Base-by-base conservation (phyloP, 768 basidiomycete genomes). In the Neoboletus subvelutipes region DNA sequence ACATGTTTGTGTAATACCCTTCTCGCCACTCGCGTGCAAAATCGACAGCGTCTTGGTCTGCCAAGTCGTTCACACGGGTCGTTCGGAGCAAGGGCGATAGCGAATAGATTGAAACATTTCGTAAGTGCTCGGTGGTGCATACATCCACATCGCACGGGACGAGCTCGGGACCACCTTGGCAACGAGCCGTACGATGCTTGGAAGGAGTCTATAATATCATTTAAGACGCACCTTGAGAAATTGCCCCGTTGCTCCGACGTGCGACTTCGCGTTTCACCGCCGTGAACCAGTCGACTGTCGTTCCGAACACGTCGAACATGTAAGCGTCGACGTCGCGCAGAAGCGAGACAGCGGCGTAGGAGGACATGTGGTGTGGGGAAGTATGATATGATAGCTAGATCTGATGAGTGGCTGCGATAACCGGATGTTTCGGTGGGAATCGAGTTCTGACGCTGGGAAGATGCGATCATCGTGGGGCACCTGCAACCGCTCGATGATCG, bases 11-110 rank as follows among this genome's bases (percentile, higher is more conserved):
- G 29, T 56, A 61, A 61, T 87, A 88, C 0, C 79, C 80, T 2
- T 62, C 65, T 49, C 86, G 75, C 85, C 86, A 88, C 59, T 83
- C 80, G 41, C 74, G 64, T 0, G 83, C 79, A 61, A 88, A 85
- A 15, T 70, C 74, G 33, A 15, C 31, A 4, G 69, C 62, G 12
- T 67, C 59, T 31, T 60, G 61, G 37, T 60, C 70, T 70, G 39
- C 22, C 18, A 13, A 46, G 34, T 54, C 11, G 31, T 42, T 42
- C 24, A 12, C 29, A 22, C 28, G 20, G 11, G 22, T 24, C 11
- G 26, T 18, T n/a, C n/a, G n/a, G 43, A 17, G 17, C 24, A 5
- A 15, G 13, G 15, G 13, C 7, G 42, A 24, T 22, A 22, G 42
- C 7, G 22, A 24, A 24, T 24, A 26, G 8, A 26, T 26, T 2